Conservation (phyloP, 208 protist species). For the Trypanosoma mega region DNA sequence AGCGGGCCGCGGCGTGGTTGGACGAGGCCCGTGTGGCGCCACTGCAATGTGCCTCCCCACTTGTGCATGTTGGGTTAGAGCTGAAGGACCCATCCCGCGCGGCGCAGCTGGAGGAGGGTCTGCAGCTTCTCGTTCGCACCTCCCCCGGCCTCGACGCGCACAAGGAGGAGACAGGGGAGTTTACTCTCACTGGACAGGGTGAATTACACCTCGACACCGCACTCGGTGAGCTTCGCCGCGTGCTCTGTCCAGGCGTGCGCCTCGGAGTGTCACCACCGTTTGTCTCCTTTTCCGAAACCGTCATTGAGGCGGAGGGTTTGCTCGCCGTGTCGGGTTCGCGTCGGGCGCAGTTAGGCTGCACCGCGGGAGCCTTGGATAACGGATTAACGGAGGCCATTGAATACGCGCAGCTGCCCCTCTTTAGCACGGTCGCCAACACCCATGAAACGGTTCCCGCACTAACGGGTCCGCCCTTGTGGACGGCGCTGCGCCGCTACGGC, state of each 20-base stretch:
- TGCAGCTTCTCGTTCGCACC: slow-evolving; percentile 91
- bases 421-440: slow-evolving; percentile 14
- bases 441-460: slow-evolving; percentile 5
- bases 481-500: slow-evolving; percentile 76
- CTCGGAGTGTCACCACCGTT: slow-evolving; percentile 94
- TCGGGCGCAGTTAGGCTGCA: slow-evolving; percentile 45
- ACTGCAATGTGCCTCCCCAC: slow-evolving; percentile 29
- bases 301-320: slow-evolving; percentile 88
- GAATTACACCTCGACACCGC: slow-evolving; percentile 99
- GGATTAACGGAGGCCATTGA: slow-evolving; percentile 48
- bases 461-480: slow-evolving; percentile 42
- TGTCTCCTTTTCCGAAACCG: slow-evolving; percentile 97
- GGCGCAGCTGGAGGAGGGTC: slow-evolving; percentile 92
- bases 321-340: slow-evolving; percentile 63
- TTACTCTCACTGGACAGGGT: slow-evolving; percentile 96
- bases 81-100: slow-evolving; percentile 95
- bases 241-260: slow-evolving; percentile 52
- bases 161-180: slow-evolving; percentile 98
- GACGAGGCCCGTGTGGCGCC: slow-evolving; percentile 42
- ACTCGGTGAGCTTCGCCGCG: slow-evolving; percentile 95
- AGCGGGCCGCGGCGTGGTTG: slow-evolving; percentile 40
- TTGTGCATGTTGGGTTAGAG: slow-evolving; percentile 97
- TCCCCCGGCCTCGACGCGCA: slow-evolving; percentile 90
- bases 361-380: slow-evolving; percentile 38
- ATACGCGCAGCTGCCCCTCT: slow-evolving; percentile 52